Evolutionary conservation across 805 yeast genomes (phyloP).

Genomic region (Candida odintsovae): DNA sequence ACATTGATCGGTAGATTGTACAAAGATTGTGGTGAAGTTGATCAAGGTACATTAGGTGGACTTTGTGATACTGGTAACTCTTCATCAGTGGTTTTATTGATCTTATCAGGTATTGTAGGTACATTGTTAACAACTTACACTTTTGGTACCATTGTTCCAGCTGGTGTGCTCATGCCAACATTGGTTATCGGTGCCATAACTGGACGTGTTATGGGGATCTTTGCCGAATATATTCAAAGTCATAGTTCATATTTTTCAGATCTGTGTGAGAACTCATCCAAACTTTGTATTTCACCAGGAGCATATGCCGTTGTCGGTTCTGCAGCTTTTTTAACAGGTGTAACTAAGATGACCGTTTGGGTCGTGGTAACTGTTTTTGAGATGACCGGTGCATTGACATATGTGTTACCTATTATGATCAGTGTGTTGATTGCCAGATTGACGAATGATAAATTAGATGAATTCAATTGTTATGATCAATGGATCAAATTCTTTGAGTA

Average conservation of each 20-base stretch:
- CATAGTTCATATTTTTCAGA: conserved; percentile 29
- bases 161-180: conserved; percentile 62
- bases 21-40: conserved; percentile 48
- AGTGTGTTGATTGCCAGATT: conserved; percentile 73
- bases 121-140: conserved; percentile 60
- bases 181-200: conserved; percentile 54
- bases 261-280: conserved; percentile 37
- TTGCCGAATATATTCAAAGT: conserved; percentile 43
- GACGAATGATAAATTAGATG: conserved; percentile 57
- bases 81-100: conserved; percentile 8
- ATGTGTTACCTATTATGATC: conserved; percentile 80
- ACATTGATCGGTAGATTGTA: conserved; percentile 56
- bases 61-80: conserved; percentile 17
- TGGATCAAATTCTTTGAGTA: conserved; percentile 39
- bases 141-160: conserved; percentile 63
- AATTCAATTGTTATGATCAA: conserved; percentile 59
- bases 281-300: conserved; percentile 70
- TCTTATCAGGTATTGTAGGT: conserved; percentile 36
- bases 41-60: conserved; percentile 23
- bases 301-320: conserved; percentile 89
- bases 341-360: conserved; percentile 73
- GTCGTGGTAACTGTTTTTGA: conserved; percentile 80
- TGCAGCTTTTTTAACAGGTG: conserved; percentile 75
- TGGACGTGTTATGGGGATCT: conserved; percentile 51
- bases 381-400: conserved; percentile 78